Conservation (phyloP, 345 rosid genomes). For the Moringa oleifera region DNA sequence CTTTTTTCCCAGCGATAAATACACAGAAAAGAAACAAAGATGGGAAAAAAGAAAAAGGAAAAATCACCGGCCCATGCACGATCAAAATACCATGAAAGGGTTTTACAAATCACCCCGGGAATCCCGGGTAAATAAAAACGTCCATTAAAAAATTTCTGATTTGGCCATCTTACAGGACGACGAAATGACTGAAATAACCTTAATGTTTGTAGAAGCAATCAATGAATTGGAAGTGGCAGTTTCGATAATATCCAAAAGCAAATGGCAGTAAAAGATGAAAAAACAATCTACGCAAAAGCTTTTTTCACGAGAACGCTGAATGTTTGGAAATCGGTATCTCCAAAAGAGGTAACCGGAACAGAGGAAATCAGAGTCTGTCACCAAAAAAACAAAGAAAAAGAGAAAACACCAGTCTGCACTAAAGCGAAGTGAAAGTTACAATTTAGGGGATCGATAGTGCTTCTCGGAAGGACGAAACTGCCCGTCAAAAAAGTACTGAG, state of each 20-base stretch:
- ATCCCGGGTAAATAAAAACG: neutral
- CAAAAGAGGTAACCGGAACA: neutral
- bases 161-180: neutral
- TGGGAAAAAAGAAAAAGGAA: too few relatives aligned
- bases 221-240: neutral
- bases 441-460: slow-evolving; percentile 5
- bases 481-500: neutral
- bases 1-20: neutral
- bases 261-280: neutral
- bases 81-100: slow-evolving; percentile 1
- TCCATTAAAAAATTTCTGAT: neutral
- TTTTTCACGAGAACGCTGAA: slow-evolving; percentile 1
- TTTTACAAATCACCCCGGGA: slow-evolving; percentile 12
- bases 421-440: slow-evolving; percentile 18
- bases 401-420: slow-evolving; percentile 1
- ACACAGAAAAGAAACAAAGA: neutral
- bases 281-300: neutral
- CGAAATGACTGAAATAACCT: slow-evolving; percentile 18
- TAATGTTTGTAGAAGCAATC: neutral
- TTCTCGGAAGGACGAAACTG: slow-evolving; percentile 3
- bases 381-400: neutral
- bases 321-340: slow-evolving; percentile 6
- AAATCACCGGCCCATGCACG: neutral
- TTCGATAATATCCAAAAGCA: neutral
- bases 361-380: neutral